Conservation (phyloP, 768 basidiomycete species). For the Gloeophyllum trabeum region DNA sequence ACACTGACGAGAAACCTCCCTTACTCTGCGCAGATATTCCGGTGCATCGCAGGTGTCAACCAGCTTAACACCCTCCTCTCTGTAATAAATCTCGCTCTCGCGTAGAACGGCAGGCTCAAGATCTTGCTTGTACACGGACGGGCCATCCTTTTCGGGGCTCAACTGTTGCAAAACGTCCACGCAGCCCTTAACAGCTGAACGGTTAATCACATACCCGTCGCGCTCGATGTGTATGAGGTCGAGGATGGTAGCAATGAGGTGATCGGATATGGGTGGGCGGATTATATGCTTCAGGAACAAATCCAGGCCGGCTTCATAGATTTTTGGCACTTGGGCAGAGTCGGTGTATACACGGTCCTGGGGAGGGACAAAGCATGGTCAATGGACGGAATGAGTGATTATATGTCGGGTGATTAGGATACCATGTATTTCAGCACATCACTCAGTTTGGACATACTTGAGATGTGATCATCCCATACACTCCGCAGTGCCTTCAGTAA, state of each 20-base stretch:
- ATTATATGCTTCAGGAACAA: conserved; percentile 82
- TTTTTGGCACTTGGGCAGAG: conserved; percentile 63
- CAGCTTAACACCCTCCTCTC: conserved; percentile 57
- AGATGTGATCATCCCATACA: conserved; percentile 91
- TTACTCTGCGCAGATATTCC: conserved; percentile 70
- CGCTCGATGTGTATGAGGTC: conserved; percentile 85
- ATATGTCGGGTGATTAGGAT: too few relatives aligned
- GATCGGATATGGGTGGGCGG: conserved; percentile 68
- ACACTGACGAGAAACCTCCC: conserved; percentile 15
- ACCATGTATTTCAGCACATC: conserved; percentile 98
- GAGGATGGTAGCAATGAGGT: conserved; percentile 73
- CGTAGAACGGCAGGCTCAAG: conserved; percentile 75
- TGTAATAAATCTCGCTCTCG: conserved; percentile 75
- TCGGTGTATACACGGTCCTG: conserved; percentile 90
- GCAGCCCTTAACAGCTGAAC: conserved; percentile 83
- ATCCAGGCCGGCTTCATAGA: conserved; percentile 70
- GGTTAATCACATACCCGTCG: conserved; percentile 82
- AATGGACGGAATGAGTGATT: too few relatives aligned
- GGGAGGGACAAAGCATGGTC: background rate
- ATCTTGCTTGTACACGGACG: conserved; percentile 69
- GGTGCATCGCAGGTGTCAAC: conserved; percentile 69
- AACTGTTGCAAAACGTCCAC: conserved; percentile 78
- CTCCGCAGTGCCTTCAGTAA: conserved; percentile 73
- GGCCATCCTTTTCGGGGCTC: conserved; percentile 31
- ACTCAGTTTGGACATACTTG: conserved; percentile 78